Evolutionary conservation across 192 early-diverging fungal species (phyloP), one percentile per base, ranked within the genome.

Genomic region (Backusella parvicylindrica): DNA sequence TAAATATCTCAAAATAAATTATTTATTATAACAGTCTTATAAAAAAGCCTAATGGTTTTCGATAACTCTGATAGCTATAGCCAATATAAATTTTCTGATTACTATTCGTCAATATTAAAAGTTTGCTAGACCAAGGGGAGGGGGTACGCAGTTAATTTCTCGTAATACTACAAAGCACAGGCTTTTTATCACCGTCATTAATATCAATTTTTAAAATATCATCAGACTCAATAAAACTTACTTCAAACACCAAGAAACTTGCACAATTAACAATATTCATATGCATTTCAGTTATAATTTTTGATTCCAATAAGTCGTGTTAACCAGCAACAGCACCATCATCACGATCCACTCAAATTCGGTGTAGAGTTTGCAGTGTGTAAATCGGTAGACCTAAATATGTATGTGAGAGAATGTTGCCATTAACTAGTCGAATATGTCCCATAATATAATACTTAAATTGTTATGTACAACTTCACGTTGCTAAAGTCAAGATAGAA

Each of bases 401-500:
- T 28, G 0, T 32, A 64, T 64, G 1, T 3, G 12, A 32, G 16
- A 6, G 26, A 63, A 0, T 63, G 3, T 32, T 37, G 38, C 36
- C 1, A 11, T 41, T 68, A 68, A 38, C 5, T 41, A 65, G 3
- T 35, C 1, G 64, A 33, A 15, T 65, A 65, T 65, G 18, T 65
- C 32, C 32, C 18, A 53, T 56, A 23, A 41, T 41, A n/a, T 33
- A 31, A 68, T 41, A 43, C 67, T 68, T 68, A 68, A 5, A 0
- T 11, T 68, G 67, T 28, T 41, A 68, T 68, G 1, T 41, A 65
- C 16, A 1, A 18, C 64, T 33, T 65, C 64, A 65, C 26, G 26
- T 68, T 68, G 23, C 67, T 40, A 68, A 68, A 68, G 26, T 41
- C 38, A 68, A 41, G 35, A 28, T 43, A 43, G 67, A 68, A 68